Evolutionary conservation across 495 filamentous ascomycete species (phyloP), one percentile per base, ranked within the genome.

Genomic region (Pyrenopolyporus hunteri): DNA sequence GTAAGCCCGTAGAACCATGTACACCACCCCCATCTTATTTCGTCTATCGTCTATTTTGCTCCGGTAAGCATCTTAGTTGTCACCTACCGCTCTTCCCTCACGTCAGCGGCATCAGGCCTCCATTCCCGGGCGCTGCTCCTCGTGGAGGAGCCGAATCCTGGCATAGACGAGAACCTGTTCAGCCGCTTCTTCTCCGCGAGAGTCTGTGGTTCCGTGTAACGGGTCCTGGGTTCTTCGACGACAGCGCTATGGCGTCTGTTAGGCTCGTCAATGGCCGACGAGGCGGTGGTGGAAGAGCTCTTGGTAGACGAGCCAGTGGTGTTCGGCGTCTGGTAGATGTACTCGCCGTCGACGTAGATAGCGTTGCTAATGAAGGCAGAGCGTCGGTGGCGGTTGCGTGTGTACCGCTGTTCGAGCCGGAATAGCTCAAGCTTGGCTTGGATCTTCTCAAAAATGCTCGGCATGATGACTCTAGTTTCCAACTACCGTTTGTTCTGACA

Each of bases 321-420:
- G 62, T 72, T 79, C 57, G 76, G 78, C 0, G 75, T 78, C 48
- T 78, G 73, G 78, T 88, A 92, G 68, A 95, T 82, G 77, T 94
- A 97, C 76, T 97, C 93, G 72, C 91, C 91, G 72, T 96, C 89
- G 64, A 96, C 87, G 72, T 97, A 97, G 70, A 87, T 82, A 16
- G 90, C 93, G 65, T 90, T 91, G 55, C 84, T 88, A 71, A 88
- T 85, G 75, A 95, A 96, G 57, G 88, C 92, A 50, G 85, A 91
- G 76, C 92, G 91, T 59, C 91, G 87, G 50, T 82, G 71, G 64
- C 90, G 89, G 71, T 90, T 87, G 66, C 86, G 87, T 28, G 90
- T 93, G 79, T 97, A 97, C 40, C 90, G 85, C 76, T 96, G 88
- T 77, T 97, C 92, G 57, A 97, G 86, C 25, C 90, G 89, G 81